Evolutionary conservation across 2,329 filamentous ascomycete genomes (phyloP), one percentile per base, ranked within the genome.

Genomic region (Hypoxylon sp.): DNA sequence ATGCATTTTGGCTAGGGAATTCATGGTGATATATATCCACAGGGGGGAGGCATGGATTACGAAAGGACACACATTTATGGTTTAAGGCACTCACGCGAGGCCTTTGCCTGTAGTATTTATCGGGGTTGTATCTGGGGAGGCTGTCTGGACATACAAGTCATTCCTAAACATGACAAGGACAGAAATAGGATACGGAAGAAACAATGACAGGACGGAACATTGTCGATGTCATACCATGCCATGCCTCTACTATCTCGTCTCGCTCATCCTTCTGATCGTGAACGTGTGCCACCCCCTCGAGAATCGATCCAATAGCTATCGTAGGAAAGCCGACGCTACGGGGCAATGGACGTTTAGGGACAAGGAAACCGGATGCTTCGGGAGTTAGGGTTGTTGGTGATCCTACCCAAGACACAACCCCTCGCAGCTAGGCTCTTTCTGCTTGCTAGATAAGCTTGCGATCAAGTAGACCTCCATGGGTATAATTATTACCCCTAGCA

Each of bases 231-330:
- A 8, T 24, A 15, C 13, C 15, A 10, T 21, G 15, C 38, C 13
- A 9, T 6, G 15, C 11, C 6, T 29, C 6, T 29, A 29, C 6
- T 29, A 29, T 11, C 26, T 29, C 6, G 26, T 6, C 8, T 40
- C 10, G 33, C 26, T 33, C 5, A 13, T 27, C 23, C n/a, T 47
- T 45, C 31, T 38, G 51, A 60, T 60, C 51, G 27, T 48, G 49
- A 15, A 27, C 4, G 17, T 42, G 56, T 55, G 24, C 27, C 41
- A 55, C 56, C 37, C 20, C 15, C 38, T 24, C 40, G 15, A 23
- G 15, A 38, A 59, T 59, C 56, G 56, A 38, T 23, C 56, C 46
- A 55, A 55, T 51, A 17, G n/a, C 23, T 17, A 35, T 17, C n/a
- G n/a, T n/a, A n/a, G n/a, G 7, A 31, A 23, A 23, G 27, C 17